Evolutionary conservation across 2,329 filamentous ascomycete genomes (phyloP), one percentile per base, ranked within the genome.

Genomic region (Colletotrichum costaricense): DNA sequence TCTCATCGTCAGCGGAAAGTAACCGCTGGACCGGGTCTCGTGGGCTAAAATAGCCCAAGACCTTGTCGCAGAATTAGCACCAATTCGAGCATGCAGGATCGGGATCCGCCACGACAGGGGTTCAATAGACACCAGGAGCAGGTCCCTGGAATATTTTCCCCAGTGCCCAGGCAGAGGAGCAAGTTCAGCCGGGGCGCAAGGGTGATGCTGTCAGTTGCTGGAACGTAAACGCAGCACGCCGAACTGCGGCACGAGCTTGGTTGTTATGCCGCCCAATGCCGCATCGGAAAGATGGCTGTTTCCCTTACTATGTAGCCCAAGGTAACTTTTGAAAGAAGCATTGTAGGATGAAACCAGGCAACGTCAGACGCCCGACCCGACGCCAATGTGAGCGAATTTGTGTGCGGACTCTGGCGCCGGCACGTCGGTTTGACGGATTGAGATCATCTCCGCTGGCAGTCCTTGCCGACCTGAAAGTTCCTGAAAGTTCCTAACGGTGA

Each of bases 391-490:
- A 65, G 63, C 33, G 19, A 57, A 57, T 65, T 65, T 22, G 52
- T 65, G 52, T 57, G 22, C 16, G 9, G 24, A n/a, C 26, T 49
- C 28, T 52, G 35, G 55, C 26, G 35, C 60, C 66, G 46, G 59
- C 56, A 73, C 69, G 59, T 70, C 70, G 60, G 70, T 60, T 58
- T 69, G 46, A 52, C 67, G 70, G 71, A 70, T 70, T 73, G 67
- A 30, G 67, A 73, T 73, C 60, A 73, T 73, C 67, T 73, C 67
- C 67, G 71, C 67, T 42, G 46, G 52, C 42, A 56, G 33, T 24
- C 58, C 46, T 56, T 62, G 71, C 55, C 19, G 56, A 71, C 67
- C 71, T 66, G 62, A 66, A 70, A n/a, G 70, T 46, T 56, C 46
- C 54, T 59, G 62, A 66, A 70, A n/a, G 70, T 46, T 56, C 46